Percentiles rank a stretch among this genome's conserved stretches.
Conservation (phyloP, 176 grass and related monocot species). For the Rhipidocladum racemiflorum region DNA sequence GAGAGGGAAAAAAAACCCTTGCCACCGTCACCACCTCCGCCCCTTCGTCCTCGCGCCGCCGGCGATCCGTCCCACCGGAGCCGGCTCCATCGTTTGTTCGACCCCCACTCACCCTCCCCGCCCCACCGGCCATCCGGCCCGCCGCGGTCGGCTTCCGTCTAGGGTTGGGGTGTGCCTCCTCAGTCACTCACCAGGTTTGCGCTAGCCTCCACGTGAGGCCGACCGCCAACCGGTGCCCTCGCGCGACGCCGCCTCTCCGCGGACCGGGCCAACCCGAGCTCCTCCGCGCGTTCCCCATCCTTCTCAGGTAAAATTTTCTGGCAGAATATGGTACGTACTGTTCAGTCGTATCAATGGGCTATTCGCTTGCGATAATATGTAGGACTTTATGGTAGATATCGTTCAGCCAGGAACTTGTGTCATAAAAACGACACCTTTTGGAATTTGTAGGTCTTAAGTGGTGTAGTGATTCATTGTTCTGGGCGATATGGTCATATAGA, state of each 20-base stretch:
- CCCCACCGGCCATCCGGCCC: background rate
- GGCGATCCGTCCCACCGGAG: background rate
- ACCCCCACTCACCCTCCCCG: background rate
- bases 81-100: background rate
- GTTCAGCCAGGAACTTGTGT: background rate
- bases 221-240: background rate
- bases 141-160: background rate
- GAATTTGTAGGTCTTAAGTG: background rate
- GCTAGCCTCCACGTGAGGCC: background rate
- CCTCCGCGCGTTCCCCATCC: background rate
- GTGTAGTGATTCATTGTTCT: background rate
- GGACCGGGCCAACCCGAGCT: background rate
- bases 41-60: background rate
- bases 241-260: background rate
- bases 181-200: background rate
- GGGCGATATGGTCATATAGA: background rate
- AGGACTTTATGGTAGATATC: background rate
- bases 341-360: background rate
- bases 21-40: background rate
- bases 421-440: background rate
- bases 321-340: background rate
- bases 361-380: background rate
- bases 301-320: background rate
- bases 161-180: background rate
- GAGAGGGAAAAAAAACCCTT: no score